These are phyloP conservation scores for Oryza punctata DNA, from an alignment of 176 grass and related monocot species.

Conservation along the genomic window DNA sequence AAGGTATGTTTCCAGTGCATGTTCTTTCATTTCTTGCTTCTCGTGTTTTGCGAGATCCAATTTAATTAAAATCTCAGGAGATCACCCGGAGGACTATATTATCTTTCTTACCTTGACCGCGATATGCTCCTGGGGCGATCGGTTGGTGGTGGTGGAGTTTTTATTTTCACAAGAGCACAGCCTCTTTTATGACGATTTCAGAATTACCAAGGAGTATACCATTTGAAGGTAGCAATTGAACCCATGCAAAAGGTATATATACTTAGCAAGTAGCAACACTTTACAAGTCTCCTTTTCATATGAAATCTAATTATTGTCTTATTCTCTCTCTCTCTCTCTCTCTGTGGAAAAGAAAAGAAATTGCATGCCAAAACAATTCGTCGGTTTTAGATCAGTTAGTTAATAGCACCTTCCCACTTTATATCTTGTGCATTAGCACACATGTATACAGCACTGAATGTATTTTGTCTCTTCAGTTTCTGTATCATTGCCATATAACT, in stretches of 20 bases:
- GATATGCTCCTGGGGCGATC: slow-evolving; percentile 94
- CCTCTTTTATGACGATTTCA: slow-evolving; percentile 57
- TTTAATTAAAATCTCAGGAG: slow-evolving; percentile 51
- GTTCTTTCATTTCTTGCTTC: background rate
- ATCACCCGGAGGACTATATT: slow-evolving; percentile 92
- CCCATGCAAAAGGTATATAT: slow-evolving; percentile 18
- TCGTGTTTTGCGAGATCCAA: slow-evolving; percentile 22
- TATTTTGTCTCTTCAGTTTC: background rate
- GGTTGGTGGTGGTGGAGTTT: slow-evolving; percentile 75
- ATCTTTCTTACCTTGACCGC: slow-evolving; percentile 84
- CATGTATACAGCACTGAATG: background rate
- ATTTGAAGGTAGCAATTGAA: background rate
- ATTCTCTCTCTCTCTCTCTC: background rate
- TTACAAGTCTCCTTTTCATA: background rate
- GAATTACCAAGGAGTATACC: slow-evolving; percentile 1
- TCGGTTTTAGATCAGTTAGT: background rate
- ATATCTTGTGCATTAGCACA: background rate
- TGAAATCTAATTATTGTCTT: slow-evolving; percentile 9
- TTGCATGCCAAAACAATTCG: background rate
- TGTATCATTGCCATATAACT: background rate
- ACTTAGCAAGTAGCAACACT: slow-evolving; percentile 14
- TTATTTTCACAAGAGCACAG: slow-evolving; percentile 89
- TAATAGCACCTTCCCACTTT: background rate
- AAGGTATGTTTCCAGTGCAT: slow-evolving; percentile 50
- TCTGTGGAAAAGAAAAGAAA: background rate